Evolutionary conservation across 2,329 filamentous ascomycete genomes (phyloP).

Genomic region (Paramyrothecium roridum): DNA sequence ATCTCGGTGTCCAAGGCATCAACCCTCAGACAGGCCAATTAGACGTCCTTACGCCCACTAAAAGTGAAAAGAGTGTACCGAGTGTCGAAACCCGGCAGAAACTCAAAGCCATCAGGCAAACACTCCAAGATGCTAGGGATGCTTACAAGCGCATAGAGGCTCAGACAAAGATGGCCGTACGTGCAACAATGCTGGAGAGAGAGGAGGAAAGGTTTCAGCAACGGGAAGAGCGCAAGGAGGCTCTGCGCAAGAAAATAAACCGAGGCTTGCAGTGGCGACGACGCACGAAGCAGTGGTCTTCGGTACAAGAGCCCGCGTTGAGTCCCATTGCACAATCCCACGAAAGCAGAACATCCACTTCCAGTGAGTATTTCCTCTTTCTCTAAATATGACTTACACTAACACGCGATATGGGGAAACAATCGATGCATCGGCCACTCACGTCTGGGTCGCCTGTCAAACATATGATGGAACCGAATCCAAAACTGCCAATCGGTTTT

Average conservation of each 20-base stretch:
- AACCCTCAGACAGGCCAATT: slow-evolving; percentile 55
- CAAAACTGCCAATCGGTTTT: background rate
- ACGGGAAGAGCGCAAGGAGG: slow-evolving; percentile 37
- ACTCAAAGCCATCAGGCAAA: slow-evolving; percentile 26
- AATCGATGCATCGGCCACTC: slow-evolving; percentile 3
- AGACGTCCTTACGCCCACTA: slow-evolving; percentile 47
- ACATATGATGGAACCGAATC: no score
- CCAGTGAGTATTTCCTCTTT: slow-evolving; percentile 16
- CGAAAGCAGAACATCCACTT: slow-evolving; percentile 17
- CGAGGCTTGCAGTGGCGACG: slow-evolving; percentile 40
- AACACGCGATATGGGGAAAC: slow-evolving; percentile 8
- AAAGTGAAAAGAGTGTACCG: slow-evolving; percentile 37
- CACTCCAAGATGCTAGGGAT: slow-evolving; percentile 29
- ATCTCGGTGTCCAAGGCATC: slow-evolving; percentile 54
- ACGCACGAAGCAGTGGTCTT: slow-evolving; percentile 47
- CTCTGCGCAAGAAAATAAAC: slow-evolving; percentile 21
- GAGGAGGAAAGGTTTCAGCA: slow-evolving; percentile 38
- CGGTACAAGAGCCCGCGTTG: slow-evolving; percentile 44
- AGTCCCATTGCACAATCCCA: slow-evolving; percentile 46
- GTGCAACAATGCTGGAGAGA: slow-evolving; percentile 19
- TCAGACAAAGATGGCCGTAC: slow-evolving; percentile 43
- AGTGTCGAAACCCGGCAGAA: slow-evolving; percentile 25
- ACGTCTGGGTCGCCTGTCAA: no score
- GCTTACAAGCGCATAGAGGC: slow-evolving; percentile 36
- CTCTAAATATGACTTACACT: slow-evolving; percentile 2